Base-by-base conservation (phyloP, 352 stramenopile genomes). In the Plasmopara viticola region DNA sequence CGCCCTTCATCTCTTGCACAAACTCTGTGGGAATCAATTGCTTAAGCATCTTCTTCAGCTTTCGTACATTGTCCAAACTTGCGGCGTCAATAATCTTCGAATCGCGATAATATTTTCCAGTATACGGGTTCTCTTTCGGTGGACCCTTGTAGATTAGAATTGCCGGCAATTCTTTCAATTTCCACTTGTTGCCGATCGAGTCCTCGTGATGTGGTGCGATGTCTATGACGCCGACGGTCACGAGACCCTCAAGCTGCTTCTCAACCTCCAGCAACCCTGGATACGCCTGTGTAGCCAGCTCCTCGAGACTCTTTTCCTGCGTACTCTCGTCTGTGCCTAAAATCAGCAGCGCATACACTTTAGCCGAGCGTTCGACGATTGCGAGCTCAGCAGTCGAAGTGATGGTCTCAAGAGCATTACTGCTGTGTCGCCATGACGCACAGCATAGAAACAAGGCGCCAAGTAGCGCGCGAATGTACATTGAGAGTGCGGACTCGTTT, bases 71-170 rank as follows among this genome's bases (percentile, higher is more conserved):
- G 12, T 80, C 49, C 15, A 85, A 58, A 41, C 84, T 45, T 8
- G 50, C 30, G 0, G 68, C 52, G 13, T 78, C 62, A 17, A 48
- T 48, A 13, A 71, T 35, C 38, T 63, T 56, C 10, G 78, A 56
- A 34, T 82, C 66, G 40, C 81, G 67, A 47, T 90, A 92, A 48
- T 70, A 45, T 44, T 74, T 72, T 13, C 70, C 66, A 14, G 78
- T 87, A 58, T 92, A 92, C 7, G 81, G 81, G 48, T 92, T 92
- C 63, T 72, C 57, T 29, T 86, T 75, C 0, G 81, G 81, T 18
- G 51, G 54, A 29, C 84, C 78, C 43, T 68, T 75, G 60, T 84
- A 88, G 18, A 86, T 34, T 4, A 87, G 51, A 7, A 92, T 51
- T 18, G 70, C 72, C 2, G 81, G 81, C 0, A 83, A 52, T 3